A percentile compares a stretch with the other conserved stretches of the same genome.
Conservation (phyloP, 2,329 filamentous ascomycete species). For the Pseudofabraea citricarpa region DNA sequence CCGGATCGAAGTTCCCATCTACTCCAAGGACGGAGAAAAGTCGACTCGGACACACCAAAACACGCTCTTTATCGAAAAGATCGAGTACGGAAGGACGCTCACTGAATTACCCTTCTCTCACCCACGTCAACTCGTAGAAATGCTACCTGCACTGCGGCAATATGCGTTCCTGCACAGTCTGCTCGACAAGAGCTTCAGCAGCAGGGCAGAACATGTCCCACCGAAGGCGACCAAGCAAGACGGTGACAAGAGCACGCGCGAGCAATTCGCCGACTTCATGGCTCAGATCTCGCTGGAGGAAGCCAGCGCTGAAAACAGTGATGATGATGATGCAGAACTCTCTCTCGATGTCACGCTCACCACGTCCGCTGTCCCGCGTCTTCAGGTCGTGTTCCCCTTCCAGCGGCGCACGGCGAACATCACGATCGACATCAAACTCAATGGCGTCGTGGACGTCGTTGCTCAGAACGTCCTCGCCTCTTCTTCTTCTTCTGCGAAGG, state of each 20-base stretch:
- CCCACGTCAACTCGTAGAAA: constrained; percentile 67
- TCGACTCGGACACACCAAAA: constrained; percentile 42
- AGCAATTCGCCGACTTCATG: constrained; percentile 26
- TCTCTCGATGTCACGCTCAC: constrained; percentile 23
- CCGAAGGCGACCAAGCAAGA: not conserved
- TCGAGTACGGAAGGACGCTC: constrained; percentile 64
- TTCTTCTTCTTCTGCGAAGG: too few relatives aligned
- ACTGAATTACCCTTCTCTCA: constrained; percentile 71
- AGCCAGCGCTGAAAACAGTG: too few relatives aligned
- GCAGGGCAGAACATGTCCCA: constrained; percentile 2
- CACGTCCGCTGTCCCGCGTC: constrained; percentile 21
- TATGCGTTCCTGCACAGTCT: constrained; percentile 67
- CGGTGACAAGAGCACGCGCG: constrained; percentile 16
- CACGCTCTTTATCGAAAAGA: constrained; percentile 65
- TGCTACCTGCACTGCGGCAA: constrained; percentile 71
- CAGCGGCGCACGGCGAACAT: constrained; percentile 23
- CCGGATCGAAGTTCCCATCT: constrained; percentile 41
- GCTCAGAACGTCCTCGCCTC: constrained; percentile 25
- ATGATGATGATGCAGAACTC: constrained; percentile 6
- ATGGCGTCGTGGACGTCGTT: constrained; percentile 24
- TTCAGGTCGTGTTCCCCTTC: constrained; percentile 24
- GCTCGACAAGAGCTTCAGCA: constrained; percentile 56
- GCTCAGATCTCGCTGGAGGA: too few relatives aligned
- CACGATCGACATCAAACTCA: constrained; percentile 23
- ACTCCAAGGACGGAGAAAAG: constrained; percentile 19